phyloP scores from a whole-genome alignment of 2,329 filamentous ascomycete species.

The Cladophialophora carrionii region DNA sequence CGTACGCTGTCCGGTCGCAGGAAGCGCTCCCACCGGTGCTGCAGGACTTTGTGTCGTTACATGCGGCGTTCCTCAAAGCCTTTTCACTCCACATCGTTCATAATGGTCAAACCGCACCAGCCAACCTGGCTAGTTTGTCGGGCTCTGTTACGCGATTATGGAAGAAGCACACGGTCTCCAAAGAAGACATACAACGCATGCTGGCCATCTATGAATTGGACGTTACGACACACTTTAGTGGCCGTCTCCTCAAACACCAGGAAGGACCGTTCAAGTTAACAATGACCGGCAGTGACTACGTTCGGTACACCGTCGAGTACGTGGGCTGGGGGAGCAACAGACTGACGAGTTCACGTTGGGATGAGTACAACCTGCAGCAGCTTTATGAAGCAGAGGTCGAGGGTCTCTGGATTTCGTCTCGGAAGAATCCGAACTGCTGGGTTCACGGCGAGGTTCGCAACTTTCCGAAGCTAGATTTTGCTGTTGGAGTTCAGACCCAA shows the following conservation, averaged over 20 bases:
- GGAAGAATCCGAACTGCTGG: slow-evolving; percentile 43
- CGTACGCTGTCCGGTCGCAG: neutral
- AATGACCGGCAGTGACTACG: slow-evolving; percentile 46
- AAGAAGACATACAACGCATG: slow-evolving; percentile 68
- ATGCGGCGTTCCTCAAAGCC: slow-evolving; percentile 69
- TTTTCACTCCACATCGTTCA: slow-evolving; percentile 71
- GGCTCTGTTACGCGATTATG: slow-evolving; percentile 69
- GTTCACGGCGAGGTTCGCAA: slow-evolving; percentile 41
- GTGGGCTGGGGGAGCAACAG: slow-evolving; percentile 15
- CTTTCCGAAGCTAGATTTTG: slow-evolving; percentile 44
- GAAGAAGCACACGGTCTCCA: slow-evolving; percentile 70
- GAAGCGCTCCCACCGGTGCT: slow-evolving; percentile 27
- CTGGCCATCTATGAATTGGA: slow-evolving; percentile 62
- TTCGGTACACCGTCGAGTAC: slow-evolving; percentile 33
- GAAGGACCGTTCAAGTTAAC: slow-evolving; percentile 46
- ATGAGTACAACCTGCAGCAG: slow-evolving; percentile 54
- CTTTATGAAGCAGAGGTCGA: slow-evolving; percentile 56
- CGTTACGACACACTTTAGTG: slow-evolving; percentile 1
- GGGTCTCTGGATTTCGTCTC: slow-evolving; percentile 46
- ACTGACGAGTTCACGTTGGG: slow-evolving; percentile 37
- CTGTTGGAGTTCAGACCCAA: slow-evolving; percentile 34
- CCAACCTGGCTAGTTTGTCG: slow-evolving; percentile 65
- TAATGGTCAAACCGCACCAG: slow-evolving; percentile 64
- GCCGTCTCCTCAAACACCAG: slow-evolving; percentile 31
- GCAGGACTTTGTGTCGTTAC: slow-evolving; percentile 48